Base-by-base conservation (phyloP, 805 yeast genomes). In the Isabelozyma gotoi region DNA sequence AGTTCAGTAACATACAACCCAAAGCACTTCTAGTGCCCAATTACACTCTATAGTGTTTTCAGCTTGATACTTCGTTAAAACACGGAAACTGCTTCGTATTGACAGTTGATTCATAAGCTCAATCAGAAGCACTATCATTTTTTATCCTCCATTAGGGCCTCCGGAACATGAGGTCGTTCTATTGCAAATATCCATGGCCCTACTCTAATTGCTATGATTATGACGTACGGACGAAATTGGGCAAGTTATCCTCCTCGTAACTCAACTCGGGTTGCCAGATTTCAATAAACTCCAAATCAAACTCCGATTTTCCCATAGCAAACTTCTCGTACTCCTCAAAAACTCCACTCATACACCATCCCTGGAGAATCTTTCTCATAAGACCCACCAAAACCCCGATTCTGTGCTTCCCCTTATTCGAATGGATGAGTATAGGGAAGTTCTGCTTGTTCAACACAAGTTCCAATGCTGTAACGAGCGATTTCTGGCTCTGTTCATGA, bases 321-420 rank as follows among this genome's bases (percentile, higher is more conserved):
- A 89, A 92, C 60, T 88, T 82, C 43, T 86, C 88, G 63, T 92
- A 92, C 62, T 92, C 99, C 60, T 90, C 97, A 63, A 89, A 94
- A 5, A 89, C 85, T 2, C 97, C 96, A 41, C 96, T 84, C 55
- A 88, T 74, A 45, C 94, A 82, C 99, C 99, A 92, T 1, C 95
- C 95, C 63, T 90, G 97, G 37, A 90, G 67, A 41, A 85, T 62
- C 58, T 88, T 89, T 39, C 99, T 69, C 76, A 92, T 82, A 21
- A 89, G 74, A 0, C 97, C 99, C n/a, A 91, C 95, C 34, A 91
- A 71, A 1, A 94, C 91, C 0, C 98, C 98, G 2, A 89, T 91
- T 35, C 99, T 67, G 61, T 92, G 99, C 62, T 94, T 94, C n/a
- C 99, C 99, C 68, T 92, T 92, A 63, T 94, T 89, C 3, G 97